Evolutionary conservation across 2,329 filamentous ascomycete species (phyloP).

Genomic region (Aspergillus jensenii): DNA sequence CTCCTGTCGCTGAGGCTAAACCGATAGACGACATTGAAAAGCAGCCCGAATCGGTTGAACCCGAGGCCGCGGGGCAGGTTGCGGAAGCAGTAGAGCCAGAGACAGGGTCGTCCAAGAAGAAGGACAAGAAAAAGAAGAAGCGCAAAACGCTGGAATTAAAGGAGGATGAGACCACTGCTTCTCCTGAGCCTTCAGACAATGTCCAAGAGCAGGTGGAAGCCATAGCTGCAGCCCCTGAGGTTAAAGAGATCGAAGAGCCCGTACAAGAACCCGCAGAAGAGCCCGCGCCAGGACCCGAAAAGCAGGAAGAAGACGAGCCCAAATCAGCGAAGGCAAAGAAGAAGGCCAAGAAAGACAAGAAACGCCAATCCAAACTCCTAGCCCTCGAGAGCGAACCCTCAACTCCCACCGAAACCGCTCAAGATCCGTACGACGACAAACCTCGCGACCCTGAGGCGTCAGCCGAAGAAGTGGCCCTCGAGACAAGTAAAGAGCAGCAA

Average conservation of each 20-base stretch:
- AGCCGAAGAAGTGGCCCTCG: constrained; percentile 13
- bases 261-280: neutral
- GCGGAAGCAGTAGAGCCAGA: constrained; percentile 12
- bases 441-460: constrained; percentile 5
- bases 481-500: constrained; percentile 17
- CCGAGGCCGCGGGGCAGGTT: neutral
- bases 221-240: neutral
- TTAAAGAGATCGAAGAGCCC: neutral
- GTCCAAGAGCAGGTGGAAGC: neutral
- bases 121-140: constrained; percentile 41
- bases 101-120: constrained; percentile 20
- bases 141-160: constrained; percentile 20
- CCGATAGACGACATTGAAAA: neutral
- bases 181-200: constrained; percentile 11
- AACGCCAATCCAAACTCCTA: constrained; percentile 32
- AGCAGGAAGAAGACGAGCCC: constrained; percentile 22
- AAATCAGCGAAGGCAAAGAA: constrained; percentile 42
- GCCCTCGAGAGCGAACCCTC: constrained; percentile 21
- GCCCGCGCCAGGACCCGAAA: constrained; percentile 7
- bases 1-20: neutral
- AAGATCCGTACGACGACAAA: constrained; percentile 12
- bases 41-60: neutral
- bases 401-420: neutral
- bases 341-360: constrained; percentile 48
- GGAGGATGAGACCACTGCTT: constrained; percentile 18